Conservation (phyloP, 1,139 yeast species). For the Pichia sp. region DNA sequence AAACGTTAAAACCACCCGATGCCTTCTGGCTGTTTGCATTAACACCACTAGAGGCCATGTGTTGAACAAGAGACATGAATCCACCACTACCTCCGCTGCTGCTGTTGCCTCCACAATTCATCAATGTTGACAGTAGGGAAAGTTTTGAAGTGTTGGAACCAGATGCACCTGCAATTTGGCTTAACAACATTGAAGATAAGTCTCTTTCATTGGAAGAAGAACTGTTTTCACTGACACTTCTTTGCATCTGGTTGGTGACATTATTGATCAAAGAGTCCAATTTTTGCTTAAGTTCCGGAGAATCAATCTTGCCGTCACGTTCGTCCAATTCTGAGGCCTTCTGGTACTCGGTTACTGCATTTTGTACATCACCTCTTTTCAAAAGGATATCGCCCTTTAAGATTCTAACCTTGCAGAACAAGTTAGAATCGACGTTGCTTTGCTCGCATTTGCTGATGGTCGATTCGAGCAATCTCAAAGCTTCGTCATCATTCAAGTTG, state of each 20-base stretch:
- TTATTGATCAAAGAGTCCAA: slow-evolving; percentile 23
- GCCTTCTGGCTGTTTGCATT: slow-evolving; percentile 23
- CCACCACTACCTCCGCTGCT: slow-evolving; percentile 15
- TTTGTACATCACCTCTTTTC: slow-evolving; percentile 22
- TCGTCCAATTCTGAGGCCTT: slow-evolving; percentile 32
- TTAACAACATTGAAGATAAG: slow-evolving; percentile 27
- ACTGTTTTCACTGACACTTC: slow-evolving; percentile 21
- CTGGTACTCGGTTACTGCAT: slow-evolving; percentile 28
- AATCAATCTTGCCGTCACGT: slow-evolving; percentile 29
- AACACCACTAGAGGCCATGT: slow-evolving; percentile 27
- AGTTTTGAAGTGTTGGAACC: slow-evolving; percentile 27
- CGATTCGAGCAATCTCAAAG: slow-evolving; percentile 7
- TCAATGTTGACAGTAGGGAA: slow-evolving; percentile 25
- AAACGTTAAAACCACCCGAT: slow-evolving; percentile 29
- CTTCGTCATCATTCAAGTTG: slow-evolving; percentile 13
- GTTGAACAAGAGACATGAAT: slow-evolving; percentile 26
- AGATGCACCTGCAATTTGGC: slow-evolving; percentile 26
- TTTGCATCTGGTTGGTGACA: slow-evolving; percentile 24
- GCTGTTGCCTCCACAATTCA: slow-evolving; percentile 18
- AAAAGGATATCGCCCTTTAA: slow-evolving; percentile 28
- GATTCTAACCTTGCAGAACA: slow-evolving; percentile 26
- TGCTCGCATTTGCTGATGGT: slow-evolving; percentile 16
- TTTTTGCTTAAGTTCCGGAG: slow-evolving; percentile 31
- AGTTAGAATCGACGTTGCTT: slow-evolving; percentile 26
- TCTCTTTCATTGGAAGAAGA: slow-evolving; percentile 29